Evolutionary conservation across 2,329 filamentous ascomycete species (phyloP).

Genomic region (Clonostachys rosea): DNA sequence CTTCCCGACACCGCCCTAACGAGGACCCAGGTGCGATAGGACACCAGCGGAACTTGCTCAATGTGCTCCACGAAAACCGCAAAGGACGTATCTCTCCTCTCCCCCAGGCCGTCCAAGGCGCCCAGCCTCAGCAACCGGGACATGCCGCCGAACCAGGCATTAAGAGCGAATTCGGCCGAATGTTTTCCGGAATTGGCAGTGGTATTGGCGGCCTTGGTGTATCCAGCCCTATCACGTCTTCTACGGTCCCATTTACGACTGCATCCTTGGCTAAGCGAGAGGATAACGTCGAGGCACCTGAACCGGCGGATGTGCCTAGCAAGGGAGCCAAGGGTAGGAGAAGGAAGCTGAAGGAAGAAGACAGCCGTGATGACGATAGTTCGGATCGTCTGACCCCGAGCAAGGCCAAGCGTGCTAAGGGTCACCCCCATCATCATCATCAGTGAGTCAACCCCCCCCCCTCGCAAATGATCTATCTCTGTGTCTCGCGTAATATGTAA

Average conservation of each 20-base stretch:
- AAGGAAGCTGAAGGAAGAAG: constrained; percentile 75
- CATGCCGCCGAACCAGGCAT: constrained; percentile 82
- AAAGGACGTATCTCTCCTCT: constrained; percentile 82
- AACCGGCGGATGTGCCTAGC: constrained; percentile 28
- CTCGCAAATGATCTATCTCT: neutral
- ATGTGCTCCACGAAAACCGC: constrained; percentile 74
- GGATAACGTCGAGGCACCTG: constrained; percentile 44
- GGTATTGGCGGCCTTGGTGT: constrained; percentile 45
- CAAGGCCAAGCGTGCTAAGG: constrained; percentile 64
- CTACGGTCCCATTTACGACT: constrained; percentile 33
- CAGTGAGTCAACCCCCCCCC: constrained; percentile 42
- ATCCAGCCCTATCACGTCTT: constrained; percentile 42
- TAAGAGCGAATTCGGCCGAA: constrained; percentile 90
- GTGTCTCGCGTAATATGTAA: neutral
- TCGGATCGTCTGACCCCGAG: constrained; percentile 58
- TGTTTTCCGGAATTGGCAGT: constrained; percentile 86
- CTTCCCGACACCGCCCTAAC: constrained; percentile 25
- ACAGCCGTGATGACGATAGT: constrained; percentile 61
- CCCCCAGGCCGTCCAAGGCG: constrained; percentile 90
- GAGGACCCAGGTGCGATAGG: constrained; percentile 49
- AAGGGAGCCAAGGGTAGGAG: constrained; percentile 51
- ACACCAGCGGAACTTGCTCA: constrained; percentile 65
- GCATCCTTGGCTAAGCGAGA: constrained; percentile 44
- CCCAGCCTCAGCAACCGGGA: constrained; percentile 74
- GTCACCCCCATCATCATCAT: constrained; percentile 60